Percentiles rank a stretch among this genome's conserved stretches.
These are phyloP conservation scores for Przewalskia tangutica DNA, from an alignment of 257 asterid genomes.

Conservation along the genomic window DNA sequence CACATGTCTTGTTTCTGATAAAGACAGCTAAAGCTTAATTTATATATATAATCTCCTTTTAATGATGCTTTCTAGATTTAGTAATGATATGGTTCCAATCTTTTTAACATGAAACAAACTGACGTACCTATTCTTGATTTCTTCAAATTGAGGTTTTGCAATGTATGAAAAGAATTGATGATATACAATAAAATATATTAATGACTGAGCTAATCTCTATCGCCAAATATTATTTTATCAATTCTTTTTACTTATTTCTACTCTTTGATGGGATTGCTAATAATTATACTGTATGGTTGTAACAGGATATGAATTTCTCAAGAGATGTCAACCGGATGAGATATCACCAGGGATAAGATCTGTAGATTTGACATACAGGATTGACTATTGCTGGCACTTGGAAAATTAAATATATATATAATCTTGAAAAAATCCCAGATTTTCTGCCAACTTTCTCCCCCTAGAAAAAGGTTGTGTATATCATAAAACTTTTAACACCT, in stretches of 20 bases:
- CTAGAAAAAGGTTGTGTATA: not conserved
- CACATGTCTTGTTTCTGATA: not conserved
- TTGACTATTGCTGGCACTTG: slow-evolving; percentile 26
- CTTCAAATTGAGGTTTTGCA: not conserved
- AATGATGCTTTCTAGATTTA: not conserved
- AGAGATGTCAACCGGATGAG: slow-evolving; percentile 42
- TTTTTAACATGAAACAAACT: not conserved
- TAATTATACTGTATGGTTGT: slow-evolving; percentile 21
- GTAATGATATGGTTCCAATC: not conserved
- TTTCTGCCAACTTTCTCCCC: slow-evolving; percentile 32
- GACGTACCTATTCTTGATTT: not conserved
- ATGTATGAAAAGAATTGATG: not conserved
- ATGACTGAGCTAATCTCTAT: not conserved
- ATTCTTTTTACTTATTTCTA: not conserved
- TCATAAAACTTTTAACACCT: not conserved
- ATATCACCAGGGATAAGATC: slow-evolving; percentile 70
- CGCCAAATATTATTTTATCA: not conserved
- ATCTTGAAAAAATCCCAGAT: slow-evolving; percentile 32
- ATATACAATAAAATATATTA: not conserved
- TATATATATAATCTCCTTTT: not conserved
- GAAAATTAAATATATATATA: not conserved
- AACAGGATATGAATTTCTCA: slow-evolving; percentile 65
- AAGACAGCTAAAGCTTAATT: not conserved
- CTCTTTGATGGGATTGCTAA: slow-evolving; percentile 14
- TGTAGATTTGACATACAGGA: slow-evolving; percentile 46